Percentiles rank a stretch among this genome's conserved stretches.
phyloP scores from a whole-genome alignment of 2,329 filamentous ascomycete genomes.

The Cryoendolithus antarcticus region DNA sequence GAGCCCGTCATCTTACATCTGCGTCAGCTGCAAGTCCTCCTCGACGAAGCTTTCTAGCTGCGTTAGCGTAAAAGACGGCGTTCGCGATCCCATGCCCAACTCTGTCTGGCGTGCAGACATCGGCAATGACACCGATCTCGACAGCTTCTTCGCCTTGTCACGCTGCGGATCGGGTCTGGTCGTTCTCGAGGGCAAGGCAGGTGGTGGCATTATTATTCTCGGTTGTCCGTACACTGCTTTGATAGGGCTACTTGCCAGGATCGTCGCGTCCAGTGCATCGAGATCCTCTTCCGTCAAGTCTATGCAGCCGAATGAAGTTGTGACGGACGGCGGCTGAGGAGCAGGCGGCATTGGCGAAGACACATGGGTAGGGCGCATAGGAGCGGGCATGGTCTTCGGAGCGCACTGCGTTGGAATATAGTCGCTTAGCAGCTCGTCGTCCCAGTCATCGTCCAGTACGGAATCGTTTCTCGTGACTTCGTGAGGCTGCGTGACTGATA shows the following conservation, averaged over 20 bases:
- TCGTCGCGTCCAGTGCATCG: constrained; percentile 20
- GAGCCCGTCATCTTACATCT: constrained; percentile 4
- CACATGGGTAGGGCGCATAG: not conserved
- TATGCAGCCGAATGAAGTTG: constrained; percentile 27
- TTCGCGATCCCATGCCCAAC: too few species aligned
- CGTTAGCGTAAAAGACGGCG: constrained; percentile 16
- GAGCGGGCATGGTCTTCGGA: constrained; percentile 6
- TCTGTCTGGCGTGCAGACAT: too few species aligned
- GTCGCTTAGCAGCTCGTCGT: constrained; percentile 21
- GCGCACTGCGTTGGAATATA: constrained; percentile 4
- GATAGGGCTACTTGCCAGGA: not conserved
- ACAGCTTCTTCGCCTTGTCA: constrained; percentile 1
- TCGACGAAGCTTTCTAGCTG: constrained; percentile 24
- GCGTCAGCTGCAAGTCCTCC: constrained; percentile 24
- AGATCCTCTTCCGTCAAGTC: constrained; percentile 30
- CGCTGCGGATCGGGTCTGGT: not conserved
- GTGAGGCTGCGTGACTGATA: too few species aligned
- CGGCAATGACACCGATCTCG: not conserved
- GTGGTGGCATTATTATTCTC: constrained; percentile 9
- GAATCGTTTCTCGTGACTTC: not conserved
- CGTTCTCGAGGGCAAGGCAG: constrained; percentile 5
- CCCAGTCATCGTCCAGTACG: constrained; percentile 2
- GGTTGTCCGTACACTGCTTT: constrained; percentile 1
- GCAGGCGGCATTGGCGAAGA: not conserved
- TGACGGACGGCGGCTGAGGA: constrained; percentile 15